These are phyloP conservation scores for Pterocarpus macrocarpus DNA, from an alignment of 306 rosid genomes.

Conservation along the genomic window DNA sequence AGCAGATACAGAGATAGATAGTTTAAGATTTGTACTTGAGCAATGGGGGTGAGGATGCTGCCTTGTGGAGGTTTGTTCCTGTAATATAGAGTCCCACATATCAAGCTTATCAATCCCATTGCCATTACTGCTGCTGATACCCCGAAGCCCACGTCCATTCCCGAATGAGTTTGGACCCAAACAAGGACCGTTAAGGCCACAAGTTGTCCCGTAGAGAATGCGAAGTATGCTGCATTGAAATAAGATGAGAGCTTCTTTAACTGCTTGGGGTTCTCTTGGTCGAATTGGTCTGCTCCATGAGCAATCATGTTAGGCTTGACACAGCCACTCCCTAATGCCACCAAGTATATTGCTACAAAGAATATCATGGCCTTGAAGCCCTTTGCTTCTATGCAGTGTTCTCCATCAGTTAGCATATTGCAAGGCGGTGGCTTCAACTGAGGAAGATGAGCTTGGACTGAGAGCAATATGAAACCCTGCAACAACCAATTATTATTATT, in stretches of 20 bases:
- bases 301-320: slow-evolving; percentile 97
- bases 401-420: slow-evolving; percentile 48
- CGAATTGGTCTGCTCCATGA: slow-evolving; percentile 93
- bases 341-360: slow-evolving; percentile 84
- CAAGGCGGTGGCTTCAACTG: slow-evolving; percentile 86
- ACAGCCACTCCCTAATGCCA: slow-evolving; percentile 96
- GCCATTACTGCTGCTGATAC: slow-evolving; percentile 96
- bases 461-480: slow-evolving; percentile 88
- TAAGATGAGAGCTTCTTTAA: slow-evolving; percentile 75
- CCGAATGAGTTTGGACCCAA: slow-evolving; percentile 98
- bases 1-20: no score
- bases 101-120: slow-evolving; percentile 73
- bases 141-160: slow-evolving; percentile 96
- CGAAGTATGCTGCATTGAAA: slow-evolving; percentile 90
- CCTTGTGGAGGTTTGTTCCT: slow-evolving; percentile 92
- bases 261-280: slow-evolving; percentile 55
- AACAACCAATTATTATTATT: not conserved
- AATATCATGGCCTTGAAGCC: slow-evolving; percentile 80
- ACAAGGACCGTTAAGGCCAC: slow-evolving; percentile 85
- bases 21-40: slow-evolving; percentile 60
- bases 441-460: slow-evolving; percentile 95
- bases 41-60: slow-evolving; percentile 81
- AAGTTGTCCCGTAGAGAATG: slow-evolving; percentile 89
- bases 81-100: slow-evolving; percentile 78
- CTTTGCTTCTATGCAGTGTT: slow-evolving; percentile 74